Percentiles rank a stretch among this genome's conserved stretches.
phyloP scores from a whole-genome alignment of 2,329 filamentous ascomycete genomes.

The Hypoxylon sp. region DNA sequence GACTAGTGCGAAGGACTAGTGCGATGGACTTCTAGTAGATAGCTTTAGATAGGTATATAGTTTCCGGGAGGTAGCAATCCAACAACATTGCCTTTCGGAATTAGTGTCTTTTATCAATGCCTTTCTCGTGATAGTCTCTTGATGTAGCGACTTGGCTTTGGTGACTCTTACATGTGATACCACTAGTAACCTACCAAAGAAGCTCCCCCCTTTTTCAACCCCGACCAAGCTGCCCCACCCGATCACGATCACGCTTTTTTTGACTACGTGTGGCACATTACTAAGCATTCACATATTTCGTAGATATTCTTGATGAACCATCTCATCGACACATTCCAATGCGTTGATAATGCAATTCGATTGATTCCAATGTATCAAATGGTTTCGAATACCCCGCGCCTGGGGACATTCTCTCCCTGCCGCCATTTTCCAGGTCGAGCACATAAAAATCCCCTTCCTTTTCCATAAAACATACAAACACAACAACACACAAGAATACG shows the following conservation, averaged over 20 bases:
- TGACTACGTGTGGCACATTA: too few relatives aligned
- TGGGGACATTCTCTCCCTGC: not conserved
- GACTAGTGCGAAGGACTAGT: too few relatives aligned
- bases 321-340: not conserved
- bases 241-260: too few relatives aligned
- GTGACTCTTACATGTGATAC: too few relatives aligned
- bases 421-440: not conserved
- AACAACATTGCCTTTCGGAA: too few relatives aligned
- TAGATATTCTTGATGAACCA: too few relatives aligned
- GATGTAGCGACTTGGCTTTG: too few relatives aligned
- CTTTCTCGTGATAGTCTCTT: too few relatives aligned
- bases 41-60: not conserved
- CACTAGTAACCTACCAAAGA: too few relatives aligned
- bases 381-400: not conserved
- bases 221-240: too few relatives aligned
- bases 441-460: constrained; percentile 1
- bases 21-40: not conserved
- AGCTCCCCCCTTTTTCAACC: not conserved
- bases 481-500: not conserved
- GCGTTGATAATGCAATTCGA: not conserved
- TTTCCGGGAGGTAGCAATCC: too few relatives aligned
- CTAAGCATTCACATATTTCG: not conserved
- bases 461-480: constrained; percentile 35
- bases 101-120: too few relatives aligned
- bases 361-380: not conserved